Percentiles rank a stretch among this genome's conserved stretches.
Evolutionary conservation across 2,329 filamentous ascomycete genomes (phyloP).

Genomic region (Trichoderma lentiforme): DNA sequence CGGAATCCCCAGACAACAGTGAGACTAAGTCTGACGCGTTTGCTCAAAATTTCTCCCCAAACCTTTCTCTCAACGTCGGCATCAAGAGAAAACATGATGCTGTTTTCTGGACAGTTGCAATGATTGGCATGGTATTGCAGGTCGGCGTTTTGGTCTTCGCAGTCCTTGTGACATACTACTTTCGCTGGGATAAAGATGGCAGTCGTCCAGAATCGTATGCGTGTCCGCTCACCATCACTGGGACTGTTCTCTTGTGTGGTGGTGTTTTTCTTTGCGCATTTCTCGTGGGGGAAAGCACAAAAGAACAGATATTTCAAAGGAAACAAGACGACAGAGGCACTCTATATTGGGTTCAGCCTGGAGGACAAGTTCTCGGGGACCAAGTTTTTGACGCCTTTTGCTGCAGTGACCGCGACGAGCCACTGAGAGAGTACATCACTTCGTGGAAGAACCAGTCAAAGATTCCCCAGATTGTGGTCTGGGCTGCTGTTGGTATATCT

Average conservation of each 20-base stretch:
- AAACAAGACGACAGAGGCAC: accelerated
- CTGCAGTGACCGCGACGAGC: background rate
- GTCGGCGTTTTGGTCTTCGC: background rate
- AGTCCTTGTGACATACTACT: background rate
- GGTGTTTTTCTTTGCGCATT: background rate
- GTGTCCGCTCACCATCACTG: background rate
- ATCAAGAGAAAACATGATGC: background rate
- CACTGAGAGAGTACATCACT: background rate
- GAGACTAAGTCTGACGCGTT: background rate
- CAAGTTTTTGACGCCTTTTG: background rate
- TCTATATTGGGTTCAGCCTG: background rate
- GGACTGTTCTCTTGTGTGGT: background rate
- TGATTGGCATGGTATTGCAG: background rate
- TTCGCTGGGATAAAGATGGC: background rate
- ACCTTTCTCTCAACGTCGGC: background rate
- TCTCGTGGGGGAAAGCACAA: background rate
- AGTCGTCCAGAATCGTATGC: background rate
- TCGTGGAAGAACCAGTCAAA: background rate
- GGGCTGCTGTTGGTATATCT: background rate
- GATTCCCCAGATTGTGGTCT: background rate
- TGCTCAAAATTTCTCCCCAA: background rate
- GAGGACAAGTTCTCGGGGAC: background rate
- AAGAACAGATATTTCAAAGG: background rate
- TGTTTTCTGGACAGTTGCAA: background rate
- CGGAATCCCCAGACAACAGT: accelerated